These are phyloP conservation scores for Hemileccinum rubropunctum DNA, from an alignment of 768 basidiomycete genomes.

Conservation along the genomic window DNA sequence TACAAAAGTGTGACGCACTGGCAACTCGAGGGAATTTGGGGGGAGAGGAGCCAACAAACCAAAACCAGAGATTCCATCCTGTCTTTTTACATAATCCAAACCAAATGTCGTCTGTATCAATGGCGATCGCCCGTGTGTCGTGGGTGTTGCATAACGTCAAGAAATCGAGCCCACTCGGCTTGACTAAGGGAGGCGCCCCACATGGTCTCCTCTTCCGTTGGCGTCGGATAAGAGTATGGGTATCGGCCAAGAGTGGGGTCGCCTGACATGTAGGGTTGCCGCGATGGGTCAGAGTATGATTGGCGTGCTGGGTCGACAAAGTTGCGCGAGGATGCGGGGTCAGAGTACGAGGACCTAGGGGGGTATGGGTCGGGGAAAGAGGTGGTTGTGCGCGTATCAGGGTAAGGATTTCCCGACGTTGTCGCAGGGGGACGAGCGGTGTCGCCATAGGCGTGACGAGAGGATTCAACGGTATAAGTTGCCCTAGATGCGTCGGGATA, in stretches of 20 bases:
- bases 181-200: conserved; percentile 79
- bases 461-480: conserved; percentile 17
- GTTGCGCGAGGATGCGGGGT: conserved; percentile 23
- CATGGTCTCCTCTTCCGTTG: conserved; percentile 59
- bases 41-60: conserved; percentile 13
- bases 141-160: conserved; percentile 62
- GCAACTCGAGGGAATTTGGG: conserved; percentile 13
- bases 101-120: conserved; percentile 14
- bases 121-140: conserved; percentile 29
- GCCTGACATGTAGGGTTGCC: conserved; percentile 25
- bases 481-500: conserved; percentile 25
- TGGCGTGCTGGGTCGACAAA: conserved; percentile 21
- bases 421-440: conserved; percentile 15
- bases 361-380: conserved; percentile 27
- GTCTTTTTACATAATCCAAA: conserved; percentile 26
- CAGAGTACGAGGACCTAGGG: conserved; percentile 26
- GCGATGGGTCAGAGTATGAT: conserved; percentile 26
- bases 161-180: conserved; percentile 66
- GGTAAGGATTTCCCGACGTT: conserved; percentile 27
- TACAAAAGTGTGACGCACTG: conserved; percentile 15
- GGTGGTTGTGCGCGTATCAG: conserved; percentile 20
- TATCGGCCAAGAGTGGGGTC: conserved; percentile 23
- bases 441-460: conserved; percentile 25
- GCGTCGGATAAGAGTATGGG: conserved; percentile 39
- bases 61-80: conserved; percentile 26